Evolutionary conservation across 176 grass and related monocot species (phyloP), one percentile per base, ranked within the genome.

Genomic region (Phragmites australis): DNA sequence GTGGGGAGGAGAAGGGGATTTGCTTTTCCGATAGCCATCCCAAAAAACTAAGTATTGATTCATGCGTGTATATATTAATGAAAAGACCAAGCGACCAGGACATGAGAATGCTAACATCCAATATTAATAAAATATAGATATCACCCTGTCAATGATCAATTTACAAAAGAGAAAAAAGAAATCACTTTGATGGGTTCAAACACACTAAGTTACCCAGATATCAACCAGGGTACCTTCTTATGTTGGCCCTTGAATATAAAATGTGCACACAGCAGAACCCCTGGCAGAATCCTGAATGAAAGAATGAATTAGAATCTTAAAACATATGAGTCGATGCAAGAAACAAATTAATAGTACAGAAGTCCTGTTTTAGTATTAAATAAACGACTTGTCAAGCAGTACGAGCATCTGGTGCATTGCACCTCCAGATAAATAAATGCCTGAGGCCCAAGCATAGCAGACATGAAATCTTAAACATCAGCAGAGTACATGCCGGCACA

Each of bases 171-270:
- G 50, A 76, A 77, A 55, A 87, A 29, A 32, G n/a, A 72, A 75
- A 43, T 57, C 18, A 85, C 2, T 68, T 76, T 58, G 9, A 85
- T 11, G 57, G 47, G 77, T 87, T 76, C 77, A 87, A 93, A 79
- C 90, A 85, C 72, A 69, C 44, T 70, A 86, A 88, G 88, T 82
- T 93, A 83, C 88, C 92, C 90, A 95, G 72, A 87, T 91, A 91
- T 91, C 82, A 91, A 90, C 93, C 90, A 88, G 84, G 92, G 96
- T 99, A 95, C 96, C 96, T 99, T 95, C 90, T 91, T 89, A 86
- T 81, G 74, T 81, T 94, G 84, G 88, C 85, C 77, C 92, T 92
- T 88, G 90, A 82, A 91, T 87, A 93, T 87, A 93, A 91, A 95
- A 90, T 86, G 78, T 93, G 87, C 75, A 83, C 78, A 83, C 82